phyloP scores from a whole-genome alignment of 2,329 filamentous ascomycete species.

The Colletotrichum tropicale region DNA sequence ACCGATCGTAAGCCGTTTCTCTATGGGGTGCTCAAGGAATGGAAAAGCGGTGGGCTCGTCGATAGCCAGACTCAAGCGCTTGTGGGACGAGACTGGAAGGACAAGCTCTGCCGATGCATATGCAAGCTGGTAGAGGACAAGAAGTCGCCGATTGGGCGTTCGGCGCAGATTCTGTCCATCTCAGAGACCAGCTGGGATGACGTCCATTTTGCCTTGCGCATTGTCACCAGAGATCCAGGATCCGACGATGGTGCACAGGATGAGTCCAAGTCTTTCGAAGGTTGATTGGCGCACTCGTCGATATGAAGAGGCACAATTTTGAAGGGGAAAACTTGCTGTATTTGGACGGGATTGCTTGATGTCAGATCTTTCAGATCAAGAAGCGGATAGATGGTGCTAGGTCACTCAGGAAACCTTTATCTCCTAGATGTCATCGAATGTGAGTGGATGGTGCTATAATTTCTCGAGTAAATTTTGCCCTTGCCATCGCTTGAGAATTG shows the following conservation, averaged over 20 bases:
- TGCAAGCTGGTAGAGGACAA: neutral
- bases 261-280: neutral
- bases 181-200: conserved; percentile 18
- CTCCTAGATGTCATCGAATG: rapidly evolving
- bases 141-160: neutral
- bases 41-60: neutral
- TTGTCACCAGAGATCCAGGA: neutral
- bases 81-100: neutral
- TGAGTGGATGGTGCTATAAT: no score
- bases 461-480: no score
- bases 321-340: neutral
- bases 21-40: neutral
- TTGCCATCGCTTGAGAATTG: no score
- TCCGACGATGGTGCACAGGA: neutral
- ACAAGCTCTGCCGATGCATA: conserved; percentile 18
- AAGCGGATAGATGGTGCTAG: neutral
- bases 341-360: neutral
- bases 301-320: neutral
- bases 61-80: neutral
- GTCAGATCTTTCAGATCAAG: neutral
- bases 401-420: rapidly evolving
- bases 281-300: neutral
- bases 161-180: conserved; percentile 10
- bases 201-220: neutral
- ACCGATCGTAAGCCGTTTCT: conserved; percentile 59